phyloP scores from a whole-genome alignment of 768 basidiomycete genomes.

The Pilatotrama ljubarskyi region DNA sequence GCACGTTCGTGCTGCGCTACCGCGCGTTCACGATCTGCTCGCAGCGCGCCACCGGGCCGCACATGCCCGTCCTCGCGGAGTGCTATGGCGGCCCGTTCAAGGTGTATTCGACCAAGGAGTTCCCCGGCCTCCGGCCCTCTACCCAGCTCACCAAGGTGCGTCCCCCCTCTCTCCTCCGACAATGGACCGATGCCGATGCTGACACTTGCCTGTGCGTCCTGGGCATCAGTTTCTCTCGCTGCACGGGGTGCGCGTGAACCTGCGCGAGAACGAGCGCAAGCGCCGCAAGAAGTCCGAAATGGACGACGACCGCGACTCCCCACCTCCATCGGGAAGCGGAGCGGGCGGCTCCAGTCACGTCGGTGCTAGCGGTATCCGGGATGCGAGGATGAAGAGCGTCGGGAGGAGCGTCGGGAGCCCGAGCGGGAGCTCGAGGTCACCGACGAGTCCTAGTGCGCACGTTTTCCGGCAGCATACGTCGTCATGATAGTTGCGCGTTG shows the following conservation, averaged over 20 bases:
- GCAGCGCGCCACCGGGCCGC: neutral
- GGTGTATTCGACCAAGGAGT: slow-evolving; percentile 71
- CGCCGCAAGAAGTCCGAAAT: slow-evolving; percentile 30
- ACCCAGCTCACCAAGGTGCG: slow-evolving; percentile 66
- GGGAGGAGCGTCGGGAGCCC: no score
- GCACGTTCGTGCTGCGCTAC: slow-evolving; percentile 67
- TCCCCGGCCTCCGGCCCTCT: slow-evolving; percentile 65
- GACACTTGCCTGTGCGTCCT: no score
- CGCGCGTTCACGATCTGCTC: slow-evolving; percentile 58
- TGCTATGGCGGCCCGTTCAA: slow-evolving; percentile 63
- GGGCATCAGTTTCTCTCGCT: slow-evolving; percentile 34
- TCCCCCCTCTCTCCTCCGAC: neutral
- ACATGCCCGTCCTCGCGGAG: slow-evolving; percentile 54
- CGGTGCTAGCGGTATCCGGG: no score
- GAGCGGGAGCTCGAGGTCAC: no score
- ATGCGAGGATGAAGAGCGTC: no score
- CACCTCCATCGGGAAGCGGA: no score
- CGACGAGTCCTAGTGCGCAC: no score
- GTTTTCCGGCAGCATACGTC: no score
- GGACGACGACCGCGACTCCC: neutral
- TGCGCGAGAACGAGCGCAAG: slow-evolving; percentile 58
- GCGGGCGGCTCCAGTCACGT: no score
- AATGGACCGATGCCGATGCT: no score
- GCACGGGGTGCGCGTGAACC: slow-evolving; percentile 58
- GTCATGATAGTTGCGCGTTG: no score